Base-by-base conservation (phyloP, 139 green algal species). In the Bryopsis sp. region DNA sequence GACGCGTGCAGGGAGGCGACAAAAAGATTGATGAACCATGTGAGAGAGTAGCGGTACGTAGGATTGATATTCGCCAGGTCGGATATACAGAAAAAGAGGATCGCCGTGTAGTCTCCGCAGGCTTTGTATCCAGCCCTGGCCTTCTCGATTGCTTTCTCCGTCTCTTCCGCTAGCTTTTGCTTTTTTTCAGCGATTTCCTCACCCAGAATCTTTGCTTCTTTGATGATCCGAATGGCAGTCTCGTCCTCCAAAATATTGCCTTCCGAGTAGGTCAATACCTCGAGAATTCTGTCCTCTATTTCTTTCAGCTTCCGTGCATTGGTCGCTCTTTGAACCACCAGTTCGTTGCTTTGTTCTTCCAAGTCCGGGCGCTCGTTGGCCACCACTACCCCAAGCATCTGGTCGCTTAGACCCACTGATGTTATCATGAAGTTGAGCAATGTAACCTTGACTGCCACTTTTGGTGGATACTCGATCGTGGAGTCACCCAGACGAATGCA, bases 281-380 rank as follows among this genome's bases (percentile, higher is more conserved):
- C 58, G 90, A 66, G 67, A 92, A 89, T 75, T 91, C n/a, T n/a
- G n/a, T n/a, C n/a, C n/a, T n/a, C n/a, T n/a, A n/a, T n/a, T n/a
- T n/a, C n/a, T n/a, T n/a, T n/a, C n/a, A n/a, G n/a, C n/a, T n/a
- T n/a, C n/a, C n/a, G n/a, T n/a, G n/a, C n/a, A n/a, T n/a, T n/a
- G n/a, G n/a, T n/a, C n/a, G n/a, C n/a, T n/a, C n/a, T n/a, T n/a
- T n/a, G n/a, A 67, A 90, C 81, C 43, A 96, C 88, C 47, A 95
- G 82, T 64, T 93, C 88, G 67, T 90, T 90, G 82, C 92, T 95
- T 78, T 94, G 89, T 76, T 87, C 80, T 71, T 93, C 82, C 47
- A 96, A 74, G 59, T 96, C 89, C 8, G 82, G 82, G 31, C 86
- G 78, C 77, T 94, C 88, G 24, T 80, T 73, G 62, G 83, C 78